Base-by-base conservation (phyloP, 768 basidiomycete species). In the Mycena maculata region DNA sequence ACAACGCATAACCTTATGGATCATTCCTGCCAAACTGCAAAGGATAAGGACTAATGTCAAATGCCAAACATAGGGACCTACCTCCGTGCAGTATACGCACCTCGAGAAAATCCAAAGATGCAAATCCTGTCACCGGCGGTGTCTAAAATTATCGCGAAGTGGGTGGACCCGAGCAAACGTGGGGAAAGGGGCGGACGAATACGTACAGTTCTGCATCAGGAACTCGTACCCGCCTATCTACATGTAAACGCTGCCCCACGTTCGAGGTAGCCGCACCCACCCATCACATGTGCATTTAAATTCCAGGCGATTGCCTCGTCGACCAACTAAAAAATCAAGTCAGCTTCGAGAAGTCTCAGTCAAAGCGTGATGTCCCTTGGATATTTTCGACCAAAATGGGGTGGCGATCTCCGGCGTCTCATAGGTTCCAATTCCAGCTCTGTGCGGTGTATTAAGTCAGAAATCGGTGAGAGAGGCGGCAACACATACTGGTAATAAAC, bases 361-460 rank as follows among this genome's bases (percentile, higher is more conserved):
- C 20, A 27, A 18, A 11, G n/a, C 18, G 33, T 33, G 30, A n/a
- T 13, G 4, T 23, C 71, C 77, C 73, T 76, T 78, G 23, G 73
- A 75, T 18, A 77, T 38, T 33, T 71, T 84, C 3, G 85, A 76
- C 71, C 72, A 72, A 1, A 84, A 39, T 0, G 85, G 86, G 1
- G 86, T 86, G 4, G 83, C 86, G 23, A 87, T 77, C 61, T 85
- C 71, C 0, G 87, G 86, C 7, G 80, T 77, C 5, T 81, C 83
- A 52, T 89, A 90, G 1, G 88, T 90, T 9, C 88, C 88, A 45
- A 90, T 89, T 4, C 89, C 88, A 20, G 88, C 84, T 84, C 88
- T 70, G 41, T 18, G 18, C 27, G 13, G 33, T 39, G 62, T 27
- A 31, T 60, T 25, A 22, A 38, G 2, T 49, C 22, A 20, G 41